Conservation (phyloP, 2,329 filamentous ascomycete genomes). For the Tothia fuscella region DNA sequence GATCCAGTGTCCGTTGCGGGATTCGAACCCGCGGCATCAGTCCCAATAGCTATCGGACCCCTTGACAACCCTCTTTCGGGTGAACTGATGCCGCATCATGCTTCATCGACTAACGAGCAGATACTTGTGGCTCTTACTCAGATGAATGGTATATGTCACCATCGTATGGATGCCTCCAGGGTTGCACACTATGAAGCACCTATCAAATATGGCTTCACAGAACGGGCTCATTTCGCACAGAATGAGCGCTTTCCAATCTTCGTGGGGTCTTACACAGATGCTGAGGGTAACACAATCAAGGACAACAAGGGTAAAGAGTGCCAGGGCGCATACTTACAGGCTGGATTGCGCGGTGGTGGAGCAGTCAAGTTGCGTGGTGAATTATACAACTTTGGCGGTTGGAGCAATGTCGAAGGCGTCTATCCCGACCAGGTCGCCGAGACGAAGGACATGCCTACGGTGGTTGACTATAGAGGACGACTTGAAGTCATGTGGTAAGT, state of each 20-base stretch:
- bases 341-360: constrained; percentile 3
- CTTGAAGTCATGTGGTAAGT: too few relatives aligned
- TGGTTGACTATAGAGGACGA: too few relatives aligned
- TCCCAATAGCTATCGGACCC: not conserved
- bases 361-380: not conserved
- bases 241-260: not conserved
- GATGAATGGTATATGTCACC: not conserved
- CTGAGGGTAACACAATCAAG: not conserved
- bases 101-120: not conserved
- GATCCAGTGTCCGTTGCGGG: not conserved
- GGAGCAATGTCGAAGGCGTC: too few relatives aligned
- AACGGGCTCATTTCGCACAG: constrained; percentile 2
- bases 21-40: not conserved
- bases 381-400: too few relatives aligned
- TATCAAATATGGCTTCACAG: not conserved
- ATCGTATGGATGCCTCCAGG: not conserved
- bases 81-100: not conserved
- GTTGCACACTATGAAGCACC: not conserved
- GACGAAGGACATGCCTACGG: too few relatives aligned
- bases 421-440: too few relatives aligned
- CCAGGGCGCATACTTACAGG: not conserved
- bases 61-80: not conserved
- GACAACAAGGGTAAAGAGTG: not conserved
- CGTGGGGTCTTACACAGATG: not conserved
- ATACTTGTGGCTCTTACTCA: not conserved